Base-by-base conservation (phyloP, 768 basidiomycete genomes). In the Termitomyces sp. region DNA sequence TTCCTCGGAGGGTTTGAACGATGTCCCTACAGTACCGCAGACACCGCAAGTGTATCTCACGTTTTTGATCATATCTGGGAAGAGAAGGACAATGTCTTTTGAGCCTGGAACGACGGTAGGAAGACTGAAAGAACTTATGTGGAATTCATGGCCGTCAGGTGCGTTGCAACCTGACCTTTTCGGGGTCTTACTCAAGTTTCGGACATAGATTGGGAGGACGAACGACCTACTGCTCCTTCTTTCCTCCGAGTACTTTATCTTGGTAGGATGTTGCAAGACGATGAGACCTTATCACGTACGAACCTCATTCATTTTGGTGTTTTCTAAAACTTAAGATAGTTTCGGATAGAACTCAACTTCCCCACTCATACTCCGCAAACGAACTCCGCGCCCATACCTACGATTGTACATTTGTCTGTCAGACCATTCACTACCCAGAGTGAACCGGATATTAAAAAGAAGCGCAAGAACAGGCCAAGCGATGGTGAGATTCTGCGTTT, bases 61-160 rank as follows among this genome's bases (percentile, higher is more conserved):
- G 0, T 91, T 93, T 71, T 77, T 93, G 48, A 79, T 91, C 54
- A 82, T 91, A 32, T 86, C 88, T 0, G 89, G 91, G 0, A 75
- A 80, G 46, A 77, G 89, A 63, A 79, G 86, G 63, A 84, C 85
- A 0, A 89, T 92, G 83, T 75, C 81, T 0, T 93, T 93, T 65
- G 88, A 90, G 34, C 89, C 89, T 12, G 84, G 85, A 65, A 88
- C 83, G 25, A 88, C 89, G 0, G 76, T 92, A 37, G 89, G 88
- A 17, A 79, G 91, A 66, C 87, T 91, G 34, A 92, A 92, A 73
- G 91, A 93, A 74, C 81, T 93, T 51, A 83, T 87, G 42, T 92
- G 91, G 91, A 90, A 87, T 74, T 82, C 85, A 38, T 93, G 91
- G 91, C 89, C 89, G 34, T 74, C 77, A 67, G 89, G 90, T 87